Evolutionary conservation across 768 basidiomycete species (phyloP).

Genomic region (Phylloporus arenicola): DNA sequence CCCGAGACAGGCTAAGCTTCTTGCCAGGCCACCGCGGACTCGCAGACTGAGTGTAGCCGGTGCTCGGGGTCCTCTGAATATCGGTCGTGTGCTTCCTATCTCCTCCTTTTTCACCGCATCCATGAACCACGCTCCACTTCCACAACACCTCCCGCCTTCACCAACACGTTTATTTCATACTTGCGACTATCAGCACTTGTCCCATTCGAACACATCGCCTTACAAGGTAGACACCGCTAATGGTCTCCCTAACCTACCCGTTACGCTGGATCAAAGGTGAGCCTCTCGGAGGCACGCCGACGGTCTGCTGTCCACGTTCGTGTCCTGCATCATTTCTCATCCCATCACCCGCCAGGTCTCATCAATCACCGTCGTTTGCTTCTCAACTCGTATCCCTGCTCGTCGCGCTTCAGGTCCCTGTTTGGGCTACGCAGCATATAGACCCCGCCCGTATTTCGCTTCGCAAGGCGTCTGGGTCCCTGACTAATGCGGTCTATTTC

Average conservation of each 20-base stretch:
- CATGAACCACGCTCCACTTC: constrained; percentile 8
- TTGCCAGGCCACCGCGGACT: neutral
- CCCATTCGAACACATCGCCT: constrained; percentile 29
- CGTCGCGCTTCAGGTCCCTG: constrained; percentile 48
- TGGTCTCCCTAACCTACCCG: constrained; percentile 53
- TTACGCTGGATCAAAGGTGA: constrained; percentile 67
- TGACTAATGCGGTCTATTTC: constrained; percentile 97
- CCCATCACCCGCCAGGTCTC: constrained; percentile 44
- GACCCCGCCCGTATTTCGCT: constrained; percentile 51
- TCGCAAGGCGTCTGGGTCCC: constrained; percentile 80
- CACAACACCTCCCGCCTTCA: constrained; percentile 7
- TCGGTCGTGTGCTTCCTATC: constrained; percentile 24
- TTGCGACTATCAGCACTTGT: neutral
- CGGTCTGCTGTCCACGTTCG: neutral
- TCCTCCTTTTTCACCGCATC: constrained; percentile 1
- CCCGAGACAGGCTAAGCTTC: neutral
- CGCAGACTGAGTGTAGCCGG: neutral
- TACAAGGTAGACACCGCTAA: constrained; percentile 47
- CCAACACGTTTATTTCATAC: constrained; percentile 18
- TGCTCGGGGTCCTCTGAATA: neutral
- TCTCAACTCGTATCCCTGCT: constrained; percentile 52
- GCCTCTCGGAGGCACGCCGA: constrained; percentile 19
- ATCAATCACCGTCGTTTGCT: constrained; percentile 55
- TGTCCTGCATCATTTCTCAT: constrained; percentile 14
- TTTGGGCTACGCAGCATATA: constrained; percentile 50